A percentile compares a stretch with the other conserved stretches of the same genome.
Conservation (phyloP, 176 grass and related monocot species). For the Carex scoparia region DNA sequence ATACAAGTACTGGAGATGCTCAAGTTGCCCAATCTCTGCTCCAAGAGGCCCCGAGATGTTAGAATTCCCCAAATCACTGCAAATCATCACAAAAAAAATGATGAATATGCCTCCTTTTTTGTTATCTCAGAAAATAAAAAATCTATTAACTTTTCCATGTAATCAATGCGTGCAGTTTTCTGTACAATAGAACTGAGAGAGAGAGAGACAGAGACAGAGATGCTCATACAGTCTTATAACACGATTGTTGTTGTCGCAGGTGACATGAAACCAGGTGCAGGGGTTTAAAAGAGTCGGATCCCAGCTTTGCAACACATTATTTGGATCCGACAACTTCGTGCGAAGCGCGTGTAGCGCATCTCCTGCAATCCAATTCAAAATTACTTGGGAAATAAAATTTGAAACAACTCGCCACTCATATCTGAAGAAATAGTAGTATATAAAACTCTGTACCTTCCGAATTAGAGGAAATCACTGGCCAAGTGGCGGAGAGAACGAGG, state of each 20-base stretch:
- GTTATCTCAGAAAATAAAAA: neutral
- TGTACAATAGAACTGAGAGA: neutral
- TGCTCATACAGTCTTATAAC: conserved; percentile 71
- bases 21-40: conserved; percentile 72
- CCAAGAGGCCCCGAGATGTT: conserved; percentile 86
- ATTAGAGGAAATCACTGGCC: conserved; percentile 36
- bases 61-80: conserved; percentile 95
- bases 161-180: neutral
- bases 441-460: conserved; percentile 32
- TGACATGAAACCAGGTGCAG: conserved; percentile 99
- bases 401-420: neutral
- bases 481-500: conserved; percentile 24
- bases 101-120: neutral
- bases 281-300: conserved; percentile 89
- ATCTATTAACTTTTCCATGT: neutral
- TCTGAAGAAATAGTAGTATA: neutral
- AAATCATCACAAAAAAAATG: conserved; percentile 1
- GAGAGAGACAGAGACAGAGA: neutral
- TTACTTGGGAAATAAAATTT: neutral
- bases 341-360: conserved; percentile 80
- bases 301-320: conserved; percentile 96
- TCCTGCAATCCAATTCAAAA: conserved; percentile 25
- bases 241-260: conserved; percentile 64
- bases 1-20: conserved; percentile 84
- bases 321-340: conserved; percentile 65